Percentiles rank a stretch among this genome's conserved stretches.
Conservation (phyloP, 2,329 filamentous ascomycete species). For the Cephalotrichum gorgonifer region DNA sequence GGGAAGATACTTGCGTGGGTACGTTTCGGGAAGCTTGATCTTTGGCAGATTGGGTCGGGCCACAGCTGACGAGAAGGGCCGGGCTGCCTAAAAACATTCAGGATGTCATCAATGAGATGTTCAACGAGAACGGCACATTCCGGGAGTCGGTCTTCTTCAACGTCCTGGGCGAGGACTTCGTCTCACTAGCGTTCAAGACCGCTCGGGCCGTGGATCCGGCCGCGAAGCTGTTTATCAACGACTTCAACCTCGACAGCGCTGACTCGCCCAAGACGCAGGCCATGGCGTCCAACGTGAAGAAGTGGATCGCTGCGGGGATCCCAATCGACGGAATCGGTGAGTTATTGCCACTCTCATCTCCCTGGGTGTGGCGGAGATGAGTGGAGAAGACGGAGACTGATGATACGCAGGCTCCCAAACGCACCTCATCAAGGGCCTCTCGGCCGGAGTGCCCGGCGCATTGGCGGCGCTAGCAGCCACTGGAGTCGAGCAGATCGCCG, state of each 20-base stretch:
- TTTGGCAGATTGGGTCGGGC: neutral
- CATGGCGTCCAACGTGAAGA: conserved; percentile 48
- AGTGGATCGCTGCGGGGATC: conserved; percentile 51
- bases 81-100: neutral
- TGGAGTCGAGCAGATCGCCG: conserved; percentile 44
- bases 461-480: conserved; percentile 40
- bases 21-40: neutral
- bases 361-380: neutral
- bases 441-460: conserved; percentile 33
- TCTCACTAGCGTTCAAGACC: conserved; percentile 58
- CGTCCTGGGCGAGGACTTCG: conserved; percentile 60
- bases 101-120: conserved; percentile 57
- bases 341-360: neutral
- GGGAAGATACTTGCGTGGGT: conserved; percentile 50
- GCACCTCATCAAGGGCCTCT: conserved; percentile 28
- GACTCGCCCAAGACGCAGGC: conserved; percentile 45
- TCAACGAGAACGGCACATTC: conserved; percentile 49
- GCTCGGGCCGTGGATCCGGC: conserved; percentile 56
- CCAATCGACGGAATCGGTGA: conserved; percentile 52
- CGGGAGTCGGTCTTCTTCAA: conserved; percentile 54
- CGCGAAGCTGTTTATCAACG: conserved; percentile 68
- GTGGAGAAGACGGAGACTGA: neutral
- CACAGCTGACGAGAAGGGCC: neutral
- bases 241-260: conserved; percentile 57
- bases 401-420: conserved; percentile 34